phyloP scores from a whole-genome alignment of 2,329 filamentous ascomycete genomes.

The Penicillium crustosum region DNA sequence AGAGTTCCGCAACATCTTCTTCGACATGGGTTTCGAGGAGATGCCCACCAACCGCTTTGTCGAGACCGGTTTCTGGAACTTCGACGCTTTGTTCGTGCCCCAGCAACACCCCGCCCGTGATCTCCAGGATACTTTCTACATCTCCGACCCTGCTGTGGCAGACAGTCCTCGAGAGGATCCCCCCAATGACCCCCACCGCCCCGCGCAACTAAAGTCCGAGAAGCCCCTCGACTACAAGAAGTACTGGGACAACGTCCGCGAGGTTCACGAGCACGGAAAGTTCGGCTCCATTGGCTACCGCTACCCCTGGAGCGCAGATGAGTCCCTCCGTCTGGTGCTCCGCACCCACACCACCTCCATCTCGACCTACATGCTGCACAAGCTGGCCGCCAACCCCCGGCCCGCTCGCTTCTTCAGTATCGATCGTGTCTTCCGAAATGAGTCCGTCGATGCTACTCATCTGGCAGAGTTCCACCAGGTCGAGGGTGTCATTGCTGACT shows the following conservation, averaged over 20 bases:
- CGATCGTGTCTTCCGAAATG: conserved; percentile 96
- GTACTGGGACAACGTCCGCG: conserved; percentile 84
- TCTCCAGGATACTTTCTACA: conserved; percentile 97
- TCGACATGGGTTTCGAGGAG: conserved; percentile 97
- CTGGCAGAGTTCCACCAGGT: conserved; percentile 98
- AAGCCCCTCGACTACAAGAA: conserved; percentile 67
- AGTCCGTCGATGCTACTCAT: conserved; percentile 95
- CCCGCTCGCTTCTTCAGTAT: conserved; percentile 98
- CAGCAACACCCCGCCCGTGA: conserved; percentile 98
- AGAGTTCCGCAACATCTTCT: conserved; percentile 98
- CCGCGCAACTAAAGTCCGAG: conserved; percentile 35
- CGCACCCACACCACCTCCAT: conserved; percentile 95
- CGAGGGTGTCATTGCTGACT: conserved; percentile 97
- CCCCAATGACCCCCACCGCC: conserved; percentile 39
- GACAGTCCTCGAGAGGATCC: conserved; percentile 64
- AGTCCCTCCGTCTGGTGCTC: conserved; percentile 82
- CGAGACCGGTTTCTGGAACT: conserved; percentile 99
- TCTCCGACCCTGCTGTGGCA: conserved; percentile 79
- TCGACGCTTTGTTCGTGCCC: conserved; percentile 92
- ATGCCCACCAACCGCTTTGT: conserved; percentile 95
- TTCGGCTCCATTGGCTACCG: conserved; percentile 95
- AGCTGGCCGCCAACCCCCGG: conserved; percentile 77
- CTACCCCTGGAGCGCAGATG: conserved; percentile 87
- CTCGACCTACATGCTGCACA: conserved; percentile 86
- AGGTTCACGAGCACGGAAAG: conserved; percentile 86